These are phyloP conservation scores for Samsoniella hepiali DNA, from an alignment of 2,329 filamentous ascomycete genomes.

Conservation along the genomic window DNA sequence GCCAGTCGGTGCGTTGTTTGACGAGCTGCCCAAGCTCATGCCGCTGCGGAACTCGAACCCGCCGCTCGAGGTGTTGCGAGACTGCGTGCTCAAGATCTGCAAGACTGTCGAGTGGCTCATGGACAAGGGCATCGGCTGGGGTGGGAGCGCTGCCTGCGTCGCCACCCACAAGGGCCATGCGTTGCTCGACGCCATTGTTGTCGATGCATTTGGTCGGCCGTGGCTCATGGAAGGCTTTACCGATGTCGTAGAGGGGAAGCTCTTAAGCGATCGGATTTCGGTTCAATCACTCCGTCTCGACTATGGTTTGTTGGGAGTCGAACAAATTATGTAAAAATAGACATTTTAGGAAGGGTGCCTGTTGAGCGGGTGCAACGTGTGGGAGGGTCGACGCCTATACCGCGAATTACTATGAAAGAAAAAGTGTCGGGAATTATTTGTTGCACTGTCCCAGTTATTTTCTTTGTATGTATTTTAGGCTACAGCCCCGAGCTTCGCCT, in stretches of 20 bases:
- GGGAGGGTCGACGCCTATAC: too few species aligned
- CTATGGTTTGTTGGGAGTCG: background rate
- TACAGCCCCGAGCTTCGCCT: background rate
- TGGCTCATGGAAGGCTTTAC: slow-evolving; percentile 11
- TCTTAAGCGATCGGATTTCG: background rate
- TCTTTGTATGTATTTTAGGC: background rate
- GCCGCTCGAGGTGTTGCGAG: background rate
- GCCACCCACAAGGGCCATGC: background rate
- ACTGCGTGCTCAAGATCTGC: slow-evolving; percentile 3
- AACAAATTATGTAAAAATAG: background rate
- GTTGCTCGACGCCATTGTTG: slow-evolving; percentile 1
- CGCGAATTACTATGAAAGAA: too few species aligned
- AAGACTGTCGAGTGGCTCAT: slow-evolving; percentile 7
- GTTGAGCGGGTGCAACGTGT: too few species aligned
- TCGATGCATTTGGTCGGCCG: background rate
- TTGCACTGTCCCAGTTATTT: background rate
- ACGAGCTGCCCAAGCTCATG: background rate
- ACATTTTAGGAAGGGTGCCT: too few species aligned
- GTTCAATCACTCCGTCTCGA: background rate
- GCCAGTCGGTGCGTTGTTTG: background rate
- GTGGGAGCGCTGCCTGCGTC: background rate
- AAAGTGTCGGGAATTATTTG: background rate
- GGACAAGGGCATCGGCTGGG: background rate
- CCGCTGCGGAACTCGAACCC: background rate
- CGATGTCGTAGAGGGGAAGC: background rate